phyloP scores from a whole-genome alignment of 2,329 filamentous ascomycete species.

The Aureobasidium zeae region DNA sequence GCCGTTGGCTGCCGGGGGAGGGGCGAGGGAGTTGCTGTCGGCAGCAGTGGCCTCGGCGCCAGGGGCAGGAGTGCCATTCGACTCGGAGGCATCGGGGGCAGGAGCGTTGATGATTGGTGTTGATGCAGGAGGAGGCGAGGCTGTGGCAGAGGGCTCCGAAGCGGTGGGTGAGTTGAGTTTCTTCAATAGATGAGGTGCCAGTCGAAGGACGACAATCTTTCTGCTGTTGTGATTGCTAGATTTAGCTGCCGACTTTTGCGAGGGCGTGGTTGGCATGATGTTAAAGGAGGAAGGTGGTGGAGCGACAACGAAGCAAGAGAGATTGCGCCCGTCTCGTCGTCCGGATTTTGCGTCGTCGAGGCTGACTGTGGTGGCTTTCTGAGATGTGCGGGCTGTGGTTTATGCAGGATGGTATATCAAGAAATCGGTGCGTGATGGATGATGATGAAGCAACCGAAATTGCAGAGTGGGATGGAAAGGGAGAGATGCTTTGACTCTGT shows the following conservation, averaged over 20 bases:
- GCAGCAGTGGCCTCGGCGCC: conserved; percentile 27
- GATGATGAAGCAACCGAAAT: conserved; percentile 10
- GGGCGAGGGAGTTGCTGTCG: conserved; percentile 34
- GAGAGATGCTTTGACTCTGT: conserved; percentile 10
- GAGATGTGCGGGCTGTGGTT: conserved; percentile 19
- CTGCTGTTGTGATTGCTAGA: conserved; percentile 23
- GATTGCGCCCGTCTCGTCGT: conserved; percentile 18
- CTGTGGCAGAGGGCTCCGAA: conserved; percentile 31
- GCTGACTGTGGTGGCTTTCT: not conserved
- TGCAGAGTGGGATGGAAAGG: conserved; percentile 2
- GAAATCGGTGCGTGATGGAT: conserved; percentile 9
- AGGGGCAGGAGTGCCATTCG: conserved; percentile 32
- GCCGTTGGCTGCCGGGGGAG: conserved; percentile 38
- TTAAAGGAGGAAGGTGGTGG: conserved; percentile 18
- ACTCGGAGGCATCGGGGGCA: conserved; percentile 34
- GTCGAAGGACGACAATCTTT: conserved; percentile 23
- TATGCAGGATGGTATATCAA: conserved; percentile 17
- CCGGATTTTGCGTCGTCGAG: conserved; percentile 13
- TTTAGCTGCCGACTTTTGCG: conserved; percentile 18
- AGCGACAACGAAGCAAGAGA: conserved; percentile 7
- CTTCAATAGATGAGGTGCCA: conserved; percentile 22
- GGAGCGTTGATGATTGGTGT: conserved; percentile 30
- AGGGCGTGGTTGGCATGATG: conserved; percentile 16
- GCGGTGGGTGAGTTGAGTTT: conserved; percentile 23
- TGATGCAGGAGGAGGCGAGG: conserved; percentile 29